Base-by-base conservation (phyloP, 140 eudicot genomes). In the Ambrosia hybrid region DNA sequence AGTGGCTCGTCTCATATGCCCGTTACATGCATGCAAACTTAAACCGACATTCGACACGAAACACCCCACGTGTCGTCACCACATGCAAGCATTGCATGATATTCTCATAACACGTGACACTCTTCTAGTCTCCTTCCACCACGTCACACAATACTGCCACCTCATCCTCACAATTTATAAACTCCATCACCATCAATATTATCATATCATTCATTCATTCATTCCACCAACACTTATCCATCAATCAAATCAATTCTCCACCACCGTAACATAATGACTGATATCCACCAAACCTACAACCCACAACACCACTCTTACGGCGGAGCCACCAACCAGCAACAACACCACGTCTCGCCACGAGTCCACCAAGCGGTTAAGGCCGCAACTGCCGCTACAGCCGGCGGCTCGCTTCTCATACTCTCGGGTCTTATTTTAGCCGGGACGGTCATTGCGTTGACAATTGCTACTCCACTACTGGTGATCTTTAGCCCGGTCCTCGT, bases 401-500 rank as follows among this genome's bases (percentile, higher is more conserved):
- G 96, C 0, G 88, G 87, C 62, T 85, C 84, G 0, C 66, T 86
- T 45, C 78, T 86, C 16, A 77, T 73, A 7, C 74, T 86, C 43
- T 85, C 96, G 49, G 88, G 88, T 17, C 70, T 84, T n/a, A 80
- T 81, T 21, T 63, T 84, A 7, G 78, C 90, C 7, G 90, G 87
- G 39, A 84, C 92, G 1, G 88, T 84, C 3, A 63, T 86, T 13
- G 76, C 84, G 57, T 55, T 89, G 26, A 60, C 89, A 2, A 13
- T 86, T 0, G 82, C 93, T 14, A 84, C 90, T 3, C 96, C 96
- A 0, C 57, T 86, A 5, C 77, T 89, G 13, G 84, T 89, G 65
- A 53, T 86, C 63, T 84, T 89, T 60, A 89, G 93, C 60, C 96
- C 96, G 2, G 68, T 86, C 39, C 79, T 89, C 3, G 79, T 89